Base-by-base conservation (phyloP, 106 monocot genomes). In the Triglochin maritima region DNA sequence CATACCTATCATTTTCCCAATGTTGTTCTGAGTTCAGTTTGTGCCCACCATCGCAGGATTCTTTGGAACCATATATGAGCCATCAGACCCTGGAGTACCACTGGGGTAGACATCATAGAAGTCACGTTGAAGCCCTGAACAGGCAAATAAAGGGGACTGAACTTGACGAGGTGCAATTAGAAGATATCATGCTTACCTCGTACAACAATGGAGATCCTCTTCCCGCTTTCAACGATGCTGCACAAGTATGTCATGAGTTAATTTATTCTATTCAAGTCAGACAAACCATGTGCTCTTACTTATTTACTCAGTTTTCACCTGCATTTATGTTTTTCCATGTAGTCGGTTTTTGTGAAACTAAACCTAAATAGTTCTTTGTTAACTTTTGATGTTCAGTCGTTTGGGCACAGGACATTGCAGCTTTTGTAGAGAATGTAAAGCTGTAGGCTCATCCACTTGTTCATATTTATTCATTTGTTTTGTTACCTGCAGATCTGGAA, bases 61-160 rank as follows among this genome's bases (percentile, higher is more conserved):
- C 90, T 29, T 59, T 95, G 79, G 94, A 95, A 59, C 90, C 94
- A 6, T 54, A 90, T 63, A 83, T 95, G 79, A 95, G 90, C 76
- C 74, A 65, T 4, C 75, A 95, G 75, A 76, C 94, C 14, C 15
- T 95, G 62, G 82, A 85, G 62, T 60, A 67, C 54, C 94, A 95
- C 72, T 95, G 90, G 90, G 81, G 90, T 3, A 77, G 73, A 65
- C 94, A 90, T 70, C 87, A 95, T 12, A 67, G 74, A 59, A 71
- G 70, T 47, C 78, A 95, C 61, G 87, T 95, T 57, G 83, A 90
- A 13, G 69, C 71, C 62, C 79, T 95, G 50, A 95, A 95, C 68
- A 67, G n/a, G 44, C 80, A 72, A 64, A 81, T 95, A 3, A 65
- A 52, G 3, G 90, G 87, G 48, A 85, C 84, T 4, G 79, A 85